These are phyloP conservation scores for Yamadazyma sp. DNA, from an alignment of 1,139 yeast species.

Conservation along the genomic window DNA sequence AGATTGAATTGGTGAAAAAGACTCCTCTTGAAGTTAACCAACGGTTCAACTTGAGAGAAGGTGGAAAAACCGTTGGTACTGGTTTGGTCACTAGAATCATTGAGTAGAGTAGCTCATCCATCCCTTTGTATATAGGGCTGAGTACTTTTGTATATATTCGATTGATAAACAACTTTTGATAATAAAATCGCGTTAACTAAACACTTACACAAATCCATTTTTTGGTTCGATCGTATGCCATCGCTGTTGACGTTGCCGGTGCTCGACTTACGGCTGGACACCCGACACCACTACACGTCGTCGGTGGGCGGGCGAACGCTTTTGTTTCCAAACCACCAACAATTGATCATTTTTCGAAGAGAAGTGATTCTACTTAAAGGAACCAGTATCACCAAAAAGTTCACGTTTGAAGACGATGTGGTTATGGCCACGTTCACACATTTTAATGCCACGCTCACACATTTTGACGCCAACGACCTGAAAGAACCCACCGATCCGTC, in stretches of 20 bases:
- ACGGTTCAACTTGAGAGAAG: conserved; percentile 99
- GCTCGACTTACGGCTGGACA: conserved; percentile 10
- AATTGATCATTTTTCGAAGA: conserved; percentile 24
- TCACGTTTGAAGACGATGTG: conserved; percentile 49
- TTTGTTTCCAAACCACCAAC: conserved; percentile 31
- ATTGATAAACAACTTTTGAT: neutral
- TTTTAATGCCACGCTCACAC: neutral
- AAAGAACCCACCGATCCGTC: conserved; percentile 20
- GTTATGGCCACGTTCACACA: conserved; percentile 49
- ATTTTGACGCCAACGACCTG: conserved; percentile 7
- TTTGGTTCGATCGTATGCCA: neutral
- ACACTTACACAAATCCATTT: neutral
- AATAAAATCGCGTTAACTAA: neutral
- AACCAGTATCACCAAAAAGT: conserved; percentile 45
- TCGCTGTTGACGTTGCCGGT: conserved; percentile 8
- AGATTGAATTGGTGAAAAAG: conserved; percentile 85
- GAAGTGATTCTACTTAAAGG: conserved; percentile 39
- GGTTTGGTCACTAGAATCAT: conserved; percentile 94
- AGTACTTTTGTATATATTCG: neutral
- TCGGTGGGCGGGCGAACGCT: conserved; percentile 12
- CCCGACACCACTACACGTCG: conserved; percentile 6
- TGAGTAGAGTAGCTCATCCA: conserved; percentile 55
- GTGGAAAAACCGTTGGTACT: conserved; percentile 98
- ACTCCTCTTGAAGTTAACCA: conserved; percentile 95
- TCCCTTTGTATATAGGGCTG: neutral